Evolutionary conservation across 1,284 basidiomycete species (phyloP), one percentile per base, ranked within the genome.

Genomic region (Papiliotrema fonsecae): DNA sequence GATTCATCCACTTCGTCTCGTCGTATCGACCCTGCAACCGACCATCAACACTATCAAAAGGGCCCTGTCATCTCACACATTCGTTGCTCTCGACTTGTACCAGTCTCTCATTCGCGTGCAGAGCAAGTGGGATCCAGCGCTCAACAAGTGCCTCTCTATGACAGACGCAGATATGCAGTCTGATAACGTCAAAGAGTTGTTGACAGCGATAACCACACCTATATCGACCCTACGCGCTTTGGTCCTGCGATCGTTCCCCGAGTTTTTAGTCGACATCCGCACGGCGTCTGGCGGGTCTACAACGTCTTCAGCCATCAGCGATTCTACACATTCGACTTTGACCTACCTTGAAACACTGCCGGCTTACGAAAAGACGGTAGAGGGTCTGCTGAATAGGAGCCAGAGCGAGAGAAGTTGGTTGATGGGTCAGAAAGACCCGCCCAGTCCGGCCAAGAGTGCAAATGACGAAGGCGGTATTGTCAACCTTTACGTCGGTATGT

Each of bases 401-500:
- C 65, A 69, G 24, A 67, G 61, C 4, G 72, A 75, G 49, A 61
- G 74, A 32, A 71, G 70, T 46, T 75, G 74, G 74, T 62, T 75
- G 42, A 75, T 75, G 74, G 74, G 74, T 28, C 59, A 62, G 24
- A 64, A 62, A 14, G 62, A 66, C 19, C 51, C 63, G 3, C 63
- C 67, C 2, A 64, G 60, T 41, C 54, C 58, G n/a, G 64, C 60
- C 9, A 50, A 57, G 28, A 60, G 47, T 18, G 65, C 64, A 1
- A 54, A 45, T 4, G 68, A 67, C 14, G 71, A 70, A 32, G 74
- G 70, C 9, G 71, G 68, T 10, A 52, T 69, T 18, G 52, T 74
- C 36, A 69, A 70, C 47, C 66, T 74, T 26, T 75, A 65, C 50
- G 65, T 71, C 21, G 63, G 64, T 67, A 37, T 55, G 63, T 57